Evolutionary conservation across 164 flowering plant species (phyloP).

Genomic region (Dillenia turbinata): DNA sequence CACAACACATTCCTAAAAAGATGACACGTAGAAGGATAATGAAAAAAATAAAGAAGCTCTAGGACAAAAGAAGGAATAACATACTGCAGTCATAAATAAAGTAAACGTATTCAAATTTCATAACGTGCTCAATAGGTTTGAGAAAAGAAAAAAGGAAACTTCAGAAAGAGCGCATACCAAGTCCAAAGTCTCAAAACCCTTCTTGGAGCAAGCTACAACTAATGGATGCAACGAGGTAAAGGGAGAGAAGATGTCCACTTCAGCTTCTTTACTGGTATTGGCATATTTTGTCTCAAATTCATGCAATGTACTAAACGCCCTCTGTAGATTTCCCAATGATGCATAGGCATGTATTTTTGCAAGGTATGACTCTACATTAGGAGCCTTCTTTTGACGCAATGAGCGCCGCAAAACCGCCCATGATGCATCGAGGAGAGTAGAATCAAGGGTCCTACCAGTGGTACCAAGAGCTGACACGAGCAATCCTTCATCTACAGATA

Average conservation of each 20-base stretch:
- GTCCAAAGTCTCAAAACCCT: constrained; percentile 87
- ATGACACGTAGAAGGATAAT: too few species aligned
- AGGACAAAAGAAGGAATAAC: too few species aligned
- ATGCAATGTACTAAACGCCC: constrained; percentile 65
- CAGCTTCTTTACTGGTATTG: constrained; percentile 32
- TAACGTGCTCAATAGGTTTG: background rate
- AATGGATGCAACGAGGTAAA: constrained; percentile 78
- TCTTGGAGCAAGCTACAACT: constrained; percentile 79
- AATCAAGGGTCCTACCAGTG: constrained; percentile 64
- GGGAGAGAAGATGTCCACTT: constrained; percentile 76
- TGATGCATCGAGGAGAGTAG: constrained; percentile 74
- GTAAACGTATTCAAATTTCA: background rate
- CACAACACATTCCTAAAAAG: too few species aligned
- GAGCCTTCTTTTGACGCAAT: constrained; percentile 64
- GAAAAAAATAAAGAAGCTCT: too few species aligned
- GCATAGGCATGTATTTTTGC: constrained; percentile 77
- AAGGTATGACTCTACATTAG: constrained; percentile 69
- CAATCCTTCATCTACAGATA: constrained; percentile 82
- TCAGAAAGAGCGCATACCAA: constrained; percentile 35
- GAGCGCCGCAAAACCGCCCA: constrained; percentile 79
- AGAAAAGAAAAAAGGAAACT: background rate
- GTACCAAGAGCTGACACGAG: constrained; percentile 67
- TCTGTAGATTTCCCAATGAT: constrained; percentile 63
- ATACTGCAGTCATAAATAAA: too few species aligned
- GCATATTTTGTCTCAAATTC: constrained; percentile 70